Percentiles rank a stretch among this genome's conserved stretches.
These are phyloP conservation scores for Aspergillus sparsus DNA, from an alignment of 495 filamentous ascomycete species.

Conservation along the genomic window DNA sequence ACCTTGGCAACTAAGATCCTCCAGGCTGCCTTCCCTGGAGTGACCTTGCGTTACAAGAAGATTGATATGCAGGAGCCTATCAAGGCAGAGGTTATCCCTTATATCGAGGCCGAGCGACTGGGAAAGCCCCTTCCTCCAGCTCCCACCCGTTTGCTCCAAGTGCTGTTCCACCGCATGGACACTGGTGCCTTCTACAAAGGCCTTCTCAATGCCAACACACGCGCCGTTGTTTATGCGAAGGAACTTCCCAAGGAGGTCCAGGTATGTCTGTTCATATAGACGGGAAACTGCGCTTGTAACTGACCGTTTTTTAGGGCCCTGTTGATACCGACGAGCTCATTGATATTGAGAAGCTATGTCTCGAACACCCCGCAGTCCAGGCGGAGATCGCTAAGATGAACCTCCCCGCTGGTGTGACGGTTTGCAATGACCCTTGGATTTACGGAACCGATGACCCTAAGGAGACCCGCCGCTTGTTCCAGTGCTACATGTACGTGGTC, in stretches of 20 bases:
- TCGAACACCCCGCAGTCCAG: slow-evolving; percentile 43
- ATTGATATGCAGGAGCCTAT: slow-evolving; percentile 44
- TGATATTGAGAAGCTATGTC: slow-evolving; percentile 42
- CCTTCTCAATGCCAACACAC: slow-evolving; percentile 37
- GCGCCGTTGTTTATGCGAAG: slow-evolving; percentile 37
- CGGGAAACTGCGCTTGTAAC: background rate
- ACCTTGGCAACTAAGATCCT: slow-evolving; percentile 41
- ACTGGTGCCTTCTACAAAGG: slow-evolving; percentile 43
- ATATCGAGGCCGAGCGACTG: slow-evolving; percentile 41
- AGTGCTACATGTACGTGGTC: slow-evolving; percentile 50
- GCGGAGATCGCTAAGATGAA: slow-evolving; percentile 47
- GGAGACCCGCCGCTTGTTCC: slow-evolving; percentile 42
- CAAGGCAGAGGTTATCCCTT: slow-evolving; percentile 42
- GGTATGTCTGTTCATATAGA: slow-evolving; percentile 20
- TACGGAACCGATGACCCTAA: slow-evolving; percentile 43
- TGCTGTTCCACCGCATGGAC: slow-evolving; percentile 43
- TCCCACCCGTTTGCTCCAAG: slow-evolving; percentile 41
- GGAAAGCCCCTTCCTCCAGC: slow-evolving; percentile 35
- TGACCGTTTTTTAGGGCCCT: slow-evolving; percentile 30
- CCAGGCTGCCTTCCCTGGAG: slow-evolving; percentile 37
- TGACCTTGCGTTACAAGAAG: slow-evolving; percentile 40
- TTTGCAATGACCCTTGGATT: slow-evolving; percentile 50
- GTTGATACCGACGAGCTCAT: slow-evolving; percentile 45
- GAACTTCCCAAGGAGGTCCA: slow-evolving; percentile 44
- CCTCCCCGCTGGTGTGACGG: slow-evolving; percentile 40